Evolutionary conservation across 257 asterid genomes (phyloP), one percentile per base, ranked within the genome.

Genomic region (Orobanche coerulescens): DNA sequence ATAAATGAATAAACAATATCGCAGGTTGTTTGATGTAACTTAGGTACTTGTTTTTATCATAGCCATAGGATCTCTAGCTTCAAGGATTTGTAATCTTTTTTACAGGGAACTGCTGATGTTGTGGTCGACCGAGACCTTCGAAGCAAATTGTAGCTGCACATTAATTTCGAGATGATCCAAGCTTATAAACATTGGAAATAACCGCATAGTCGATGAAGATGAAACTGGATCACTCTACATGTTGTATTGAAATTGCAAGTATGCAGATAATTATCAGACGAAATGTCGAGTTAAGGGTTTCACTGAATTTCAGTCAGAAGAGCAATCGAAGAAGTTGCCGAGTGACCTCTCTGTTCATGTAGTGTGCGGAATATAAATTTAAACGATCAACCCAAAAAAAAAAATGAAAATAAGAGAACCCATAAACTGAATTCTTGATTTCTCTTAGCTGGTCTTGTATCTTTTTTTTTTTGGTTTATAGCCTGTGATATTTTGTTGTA

Each of bases 331-430:
- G 43, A 42, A 9, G 44, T 62, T 33, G 63, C 64, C 62, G 64
- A 24, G 19, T 30, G 49, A 36, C 28, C 36, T 31, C 48, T 50
- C 23, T 52, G 9, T 57, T 24, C 48, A 14, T 46, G 16, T 52
- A 2, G 8, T 61, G 51, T 70, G 53, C 33, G 13, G 33, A 64
- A 34, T 20, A 54, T 33, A 42, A 37, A 37, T 7, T 37, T 7
- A 37, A 37, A 9, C 3, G 4, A 10, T 37, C 65, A 34, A 47
- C 46, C 49, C 37, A 36, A 28, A 16, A 54, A 31, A 54, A 72
- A 55, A 53, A 59, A 62, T 24, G 52, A 24, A 54, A 76, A 55
- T 60, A 64, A 69, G 48, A 43, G 64, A 18, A 56, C 20, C 66
- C 22, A 37, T 58, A 34, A 57, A 34, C 66, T 66, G 19, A 31